Evolutionary conservation across 805 yeast genomes (phyloP).

Genomic region (Yarrowia deformans): DNA sequence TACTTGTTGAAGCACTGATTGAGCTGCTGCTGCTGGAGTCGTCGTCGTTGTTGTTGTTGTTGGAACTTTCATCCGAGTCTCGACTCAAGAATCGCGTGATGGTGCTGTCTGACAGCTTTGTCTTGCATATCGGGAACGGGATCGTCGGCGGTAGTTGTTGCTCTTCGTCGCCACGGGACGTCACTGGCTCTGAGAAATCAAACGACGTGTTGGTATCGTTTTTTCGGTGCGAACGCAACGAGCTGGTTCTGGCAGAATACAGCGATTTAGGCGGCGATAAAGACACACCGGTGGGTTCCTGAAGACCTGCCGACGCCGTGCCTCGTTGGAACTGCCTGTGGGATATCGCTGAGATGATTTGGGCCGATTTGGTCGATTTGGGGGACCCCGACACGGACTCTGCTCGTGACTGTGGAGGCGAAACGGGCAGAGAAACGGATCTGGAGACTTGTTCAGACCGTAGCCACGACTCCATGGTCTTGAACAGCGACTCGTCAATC

Average conservation of each 20-base stretch:
- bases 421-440: neutral
- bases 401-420: neutral
- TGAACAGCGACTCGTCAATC: conserved; percentile 11
- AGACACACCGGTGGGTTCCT: conserved; percentile 4
- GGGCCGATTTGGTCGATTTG: neutral
- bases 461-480: conserved; percentile 7
- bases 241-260: conserved; percentile 4
- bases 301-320: neutral
- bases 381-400: conserved; percentile 1
- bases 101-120: conserved; percentile 4
- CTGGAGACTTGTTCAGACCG: neutral
- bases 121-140: neutral
- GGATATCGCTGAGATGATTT: conserved; percentile 12
- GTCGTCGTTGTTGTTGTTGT: neutral
- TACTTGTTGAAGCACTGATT: neutral
- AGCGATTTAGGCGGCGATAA: conserved; percentile 6
- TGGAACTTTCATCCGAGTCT: neutral
- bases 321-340: conserved; percentile 1
- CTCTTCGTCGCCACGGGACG: neutral
- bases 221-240: conserved; percentile 8
- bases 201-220: conserved; percentile 6
- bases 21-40: neutral
- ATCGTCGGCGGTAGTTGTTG: neutral
- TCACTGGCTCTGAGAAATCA: conserved; percentile 19
- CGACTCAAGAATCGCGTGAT: neutral